Evolutionary conservation across 139 green algal species (phyloP).

Genomic region (Gonium pectorale): DNA sequence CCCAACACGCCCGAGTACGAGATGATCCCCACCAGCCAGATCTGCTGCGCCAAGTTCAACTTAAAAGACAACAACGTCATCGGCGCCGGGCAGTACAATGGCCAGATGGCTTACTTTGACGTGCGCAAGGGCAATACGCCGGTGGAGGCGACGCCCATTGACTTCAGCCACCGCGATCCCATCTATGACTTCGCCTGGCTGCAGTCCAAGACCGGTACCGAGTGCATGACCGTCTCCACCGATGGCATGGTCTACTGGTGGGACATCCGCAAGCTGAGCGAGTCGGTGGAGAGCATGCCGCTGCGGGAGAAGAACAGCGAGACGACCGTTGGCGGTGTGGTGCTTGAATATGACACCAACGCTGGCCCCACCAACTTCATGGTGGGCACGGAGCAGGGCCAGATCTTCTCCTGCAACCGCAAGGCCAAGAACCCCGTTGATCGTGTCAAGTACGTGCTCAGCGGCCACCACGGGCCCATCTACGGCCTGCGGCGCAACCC

Average conservation of each 20-base stretch:
- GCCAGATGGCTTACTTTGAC: slow-evolving; percentile 91
- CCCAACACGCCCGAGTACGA: slow-evolving; percentile 87
- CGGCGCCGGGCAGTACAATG: slow-evolving; percentile 90
- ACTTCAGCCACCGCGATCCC: slow-evolving; percentile 78
- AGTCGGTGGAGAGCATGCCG: slow-evolving; percentile 77
- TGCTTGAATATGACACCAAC: slow-evolving; percentile 86
- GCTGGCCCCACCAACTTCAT: slow-evolving; percentile 96
- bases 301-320: slow-evolving; percentile 74
- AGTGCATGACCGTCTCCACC: slow-evolving; percentile 84
- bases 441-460: slow-evolving; percentile 82
- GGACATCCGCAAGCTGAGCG: slow-evolving; percentile 87
- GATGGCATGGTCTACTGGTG: slow-evolving; percentile 90
- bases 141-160: slow-evolving; percentile 83
- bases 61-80: slow-evolving; percentile 86
- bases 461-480: slow-evolving; percentile 89
- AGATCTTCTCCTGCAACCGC: slow-evolving; percentile 60
- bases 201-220: slow-evolving; percentile 93
- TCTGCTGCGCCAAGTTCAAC: slow-evolving; percentile 89
- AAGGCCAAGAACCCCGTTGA: slow-evolving; percentile 93
- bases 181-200: slow-evolving; percentile 93
- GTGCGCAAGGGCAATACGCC: slow-evolving; percentile 80
- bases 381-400: slow-evolving; percentile 89
- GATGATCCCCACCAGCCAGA: slow-evolving; percentile 80
- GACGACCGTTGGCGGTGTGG: slow-evolving; percentile 74
- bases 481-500: slow-evolving; percentile 86